These are phyloP conservation scores for Corymbia calophylla DNA, from an alignment of 441 rosid genomes.

Conservation along the genomic window DNA sequence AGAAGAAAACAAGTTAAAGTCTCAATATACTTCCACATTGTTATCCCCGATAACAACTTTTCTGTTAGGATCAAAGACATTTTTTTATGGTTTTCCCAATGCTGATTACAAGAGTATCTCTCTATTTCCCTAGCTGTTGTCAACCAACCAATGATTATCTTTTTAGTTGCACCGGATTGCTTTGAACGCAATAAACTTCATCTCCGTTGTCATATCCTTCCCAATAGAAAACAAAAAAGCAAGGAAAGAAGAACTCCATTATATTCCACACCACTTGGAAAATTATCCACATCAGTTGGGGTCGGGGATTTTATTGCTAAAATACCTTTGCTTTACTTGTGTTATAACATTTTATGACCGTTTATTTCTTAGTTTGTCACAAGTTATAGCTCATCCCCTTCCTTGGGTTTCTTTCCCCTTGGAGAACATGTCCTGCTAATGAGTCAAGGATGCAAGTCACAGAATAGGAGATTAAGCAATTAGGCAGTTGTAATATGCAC, in stretches of 20 bases:
- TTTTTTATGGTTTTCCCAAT: neutral
- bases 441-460: neutral
- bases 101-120: neutral
- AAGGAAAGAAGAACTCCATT: neutral
- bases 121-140: neutral
- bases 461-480: neutral
- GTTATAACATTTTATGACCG: neutral
- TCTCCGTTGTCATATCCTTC: neutral
- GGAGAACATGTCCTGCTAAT: neutral
- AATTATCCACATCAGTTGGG: neutral
- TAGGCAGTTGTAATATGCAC: neutral
- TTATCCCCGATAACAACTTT: neutral
- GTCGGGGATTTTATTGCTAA: neutral
- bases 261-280: neutral
- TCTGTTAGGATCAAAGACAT: neutral
- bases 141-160: neutral
- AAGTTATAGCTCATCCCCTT: neutral
- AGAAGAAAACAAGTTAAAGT: neutral
- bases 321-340: neutral
- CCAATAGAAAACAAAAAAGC: neutral
- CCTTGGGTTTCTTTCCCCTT: neutral
- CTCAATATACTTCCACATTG: neutral
- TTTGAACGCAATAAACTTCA: neutral
- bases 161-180: neutral
- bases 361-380: neutral